Evolutionary conservation across 2,329 filamentous ascomycete species (phyloP).

Genomic region (Alternaria sp.): DNA sequence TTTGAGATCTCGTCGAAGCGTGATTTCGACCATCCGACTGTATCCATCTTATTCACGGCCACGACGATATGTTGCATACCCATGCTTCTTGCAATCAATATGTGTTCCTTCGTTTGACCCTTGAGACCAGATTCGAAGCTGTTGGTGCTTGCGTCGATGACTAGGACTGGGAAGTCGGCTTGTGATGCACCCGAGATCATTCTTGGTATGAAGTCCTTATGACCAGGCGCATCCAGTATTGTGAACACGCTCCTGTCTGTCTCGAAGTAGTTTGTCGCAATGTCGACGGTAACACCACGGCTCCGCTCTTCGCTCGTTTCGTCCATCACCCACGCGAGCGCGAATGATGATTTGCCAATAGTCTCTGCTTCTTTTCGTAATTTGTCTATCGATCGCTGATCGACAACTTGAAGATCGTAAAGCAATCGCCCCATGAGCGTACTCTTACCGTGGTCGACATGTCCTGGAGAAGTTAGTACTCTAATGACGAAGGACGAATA

Average conservation of each 20-base stretch:
- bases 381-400: conserved; percentile 86
- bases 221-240: conserved; percentile 93
- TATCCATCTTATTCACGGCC: conserved; percentile 95
- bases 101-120: conserved; percentile 94
- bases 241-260: conserved; percentile 88
- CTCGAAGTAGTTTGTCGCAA: conserved; percentile 93
- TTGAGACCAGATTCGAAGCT: conserved; percentile 93
- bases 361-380: conserved; percentile 88
- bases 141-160: conserved; percentile 88
- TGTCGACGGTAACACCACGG: conserved; percentile 94
- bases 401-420: conserved; percentile 86
- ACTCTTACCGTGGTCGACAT: conserved; percentile 97
- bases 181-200: conserved; percentile 98
- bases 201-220: conserved; percentile 95
- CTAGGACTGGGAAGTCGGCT: conserved; percentile 93
- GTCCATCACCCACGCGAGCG: conserved; percentile 95
- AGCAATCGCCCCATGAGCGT: conserved; percentile 96
- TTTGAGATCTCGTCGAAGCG: conserved; percentile 86
- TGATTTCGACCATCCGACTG: conserved; percentile 80
- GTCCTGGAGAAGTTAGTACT: conserved; percentile 60
- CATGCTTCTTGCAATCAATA: conserved; percentile 86
- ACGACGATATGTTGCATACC: conserved; percentile 89
- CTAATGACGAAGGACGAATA: not conserved
- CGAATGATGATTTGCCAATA: conserved; percentile 94
- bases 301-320: conserved; percentile 88